A percentile compares a stretch with the other conserved stretches of the same genome.
These are phyloP conservation scores for Bruguiera sexangula DNA, from an alignment of 345 rosid genomes.

Conservation along the genomic window DNA sequence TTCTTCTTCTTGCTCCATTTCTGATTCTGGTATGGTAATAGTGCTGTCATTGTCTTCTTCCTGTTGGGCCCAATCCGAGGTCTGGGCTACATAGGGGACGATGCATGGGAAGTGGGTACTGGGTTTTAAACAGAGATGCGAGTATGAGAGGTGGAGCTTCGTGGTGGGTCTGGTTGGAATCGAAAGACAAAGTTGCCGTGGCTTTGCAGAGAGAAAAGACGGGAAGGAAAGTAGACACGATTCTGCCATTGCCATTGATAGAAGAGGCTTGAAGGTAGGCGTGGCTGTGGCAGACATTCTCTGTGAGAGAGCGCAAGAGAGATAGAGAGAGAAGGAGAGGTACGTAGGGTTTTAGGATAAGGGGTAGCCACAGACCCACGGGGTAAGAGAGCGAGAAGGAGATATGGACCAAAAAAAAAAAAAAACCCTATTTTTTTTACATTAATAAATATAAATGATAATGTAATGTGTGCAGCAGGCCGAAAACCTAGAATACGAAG, in stretches of 20 bases:
- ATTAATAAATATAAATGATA: too few species aligned
- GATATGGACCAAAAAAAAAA: neutral
- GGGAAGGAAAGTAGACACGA: conserved; percentile 48
- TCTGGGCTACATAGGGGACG: conserved; percentile 49
- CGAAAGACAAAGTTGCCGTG: conserved; percentile 31
- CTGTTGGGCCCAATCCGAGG: conserved; percentile 39
- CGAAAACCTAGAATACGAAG: too few species aligned
- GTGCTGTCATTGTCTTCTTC: conserved; percentile 38
- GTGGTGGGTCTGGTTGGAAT: conserved; percentile 19
- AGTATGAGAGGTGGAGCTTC: conserved; percentile 27
- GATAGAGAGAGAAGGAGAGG: conserved; percentile 4
- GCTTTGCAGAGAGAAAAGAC: conserved; percentile 36
- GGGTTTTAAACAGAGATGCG: conserved; percentile 32
- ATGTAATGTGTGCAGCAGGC: too few species aligned
- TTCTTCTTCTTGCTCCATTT: conserved; percentile 2
- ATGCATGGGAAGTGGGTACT: conserved; percentile 39
- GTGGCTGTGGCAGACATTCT: conserved; percentile 46
- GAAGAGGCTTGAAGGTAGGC: conserved; percentile 46
- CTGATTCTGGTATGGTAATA: conserved; percentile 25
- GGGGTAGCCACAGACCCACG: neutral
- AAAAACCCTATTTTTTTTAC: too few species aligned
- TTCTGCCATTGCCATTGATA: conserved; percentile 58
- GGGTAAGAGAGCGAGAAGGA: neutral
- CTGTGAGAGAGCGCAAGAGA: neutral
- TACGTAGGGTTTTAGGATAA: conserved; percentile 24